Percentiles rank a stretch among this genome's conserved stretches.
Evolutionary conservation across 83 land plant genomes (phyloP).

Genomic region (Picea abies): DNA sequence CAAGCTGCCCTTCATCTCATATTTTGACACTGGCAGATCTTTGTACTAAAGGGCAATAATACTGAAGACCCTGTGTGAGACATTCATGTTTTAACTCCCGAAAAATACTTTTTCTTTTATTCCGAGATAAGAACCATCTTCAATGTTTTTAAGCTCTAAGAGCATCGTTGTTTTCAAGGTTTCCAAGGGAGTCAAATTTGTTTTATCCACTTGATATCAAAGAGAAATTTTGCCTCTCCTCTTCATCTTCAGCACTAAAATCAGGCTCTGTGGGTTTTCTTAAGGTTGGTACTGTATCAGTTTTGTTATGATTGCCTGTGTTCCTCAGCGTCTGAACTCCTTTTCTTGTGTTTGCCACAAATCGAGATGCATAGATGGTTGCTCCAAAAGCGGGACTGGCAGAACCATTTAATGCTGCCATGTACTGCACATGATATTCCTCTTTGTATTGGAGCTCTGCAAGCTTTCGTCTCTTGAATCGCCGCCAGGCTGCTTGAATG

Average conservation of each 20-base stretch:
- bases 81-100: too few species aligned
- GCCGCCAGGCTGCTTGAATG: slow-evolving; percentile 84
- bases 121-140: too few species aligned
- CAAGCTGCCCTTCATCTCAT: too few species aligned
- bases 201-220: neutral
- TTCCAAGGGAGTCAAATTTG: neutral
- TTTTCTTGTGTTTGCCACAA: slow-evolving; percentile 52
- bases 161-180: neutral
- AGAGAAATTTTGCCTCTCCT: neutral
- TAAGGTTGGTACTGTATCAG: slow-evolving; percentile 32
- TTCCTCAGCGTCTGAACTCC: slow-evolving; percentile 35
- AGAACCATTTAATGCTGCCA: neutral
- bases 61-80: too few species aligned
- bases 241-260: slow-evolving; percentile 55
- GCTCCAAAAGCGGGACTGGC: slow-evolving; percentile 30
- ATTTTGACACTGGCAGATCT: too few species aligned
- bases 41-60: too few species aligned
- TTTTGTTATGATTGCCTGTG: slow-evolving; percentile 17
- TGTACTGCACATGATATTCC: neutral
- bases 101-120: too few species aligned
- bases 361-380: slow-evolving; percentile 44
- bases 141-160: too few species aligned
- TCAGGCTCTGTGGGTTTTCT: slow-evolving; percentile 89
- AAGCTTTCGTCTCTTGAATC: slow-evolving; percentile 15
- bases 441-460: slow-evolving; percentile 9